Evolutionary conservation across 148 eudicot genomes (phyloP).

Genomic region (Heliamphora exappendiculata): DNA sequence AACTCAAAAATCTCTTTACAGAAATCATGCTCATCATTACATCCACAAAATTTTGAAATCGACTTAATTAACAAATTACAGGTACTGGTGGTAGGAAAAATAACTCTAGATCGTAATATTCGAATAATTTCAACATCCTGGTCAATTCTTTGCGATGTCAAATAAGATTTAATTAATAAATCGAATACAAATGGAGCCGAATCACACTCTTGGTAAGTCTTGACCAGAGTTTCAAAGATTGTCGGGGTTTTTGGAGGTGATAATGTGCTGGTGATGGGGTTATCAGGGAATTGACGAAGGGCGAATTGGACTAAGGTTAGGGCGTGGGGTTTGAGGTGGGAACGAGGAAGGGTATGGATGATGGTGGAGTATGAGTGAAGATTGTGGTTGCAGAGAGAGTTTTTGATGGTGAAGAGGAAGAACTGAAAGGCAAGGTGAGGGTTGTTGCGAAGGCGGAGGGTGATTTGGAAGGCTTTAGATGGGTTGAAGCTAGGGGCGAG

Average conservation of each 20-base stretch:
- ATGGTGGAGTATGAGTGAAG: constrained; percentile 55
- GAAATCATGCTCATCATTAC: constrained; percentile 51
- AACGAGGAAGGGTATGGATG: constrained; percentile 59
- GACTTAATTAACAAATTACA: constrained; percentile 39
- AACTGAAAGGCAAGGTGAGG: constrained; percentile 53
- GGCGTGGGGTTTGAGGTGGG: constrained; percentile 43
- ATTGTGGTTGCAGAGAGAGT: constrained; percentile 38
- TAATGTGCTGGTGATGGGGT: too few relatives aligned
- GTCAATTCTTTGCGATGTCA: constrained; percentile 41
- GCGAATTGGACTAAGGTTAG: constrained; percentile 41
- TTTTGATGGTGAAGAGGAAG: constrained; percentile 46
- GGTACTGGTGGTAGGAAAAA: constrained; percentile 26
- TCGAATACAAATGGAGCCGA: constrained; percentile 86
- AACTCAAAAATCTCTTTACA: constrained; percentile 38
- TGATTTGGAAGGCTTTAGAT: constrained; percentile 44
- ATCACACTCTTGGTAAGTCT: constrained; percentile 47
- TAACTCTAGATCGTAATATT: constrained; percentile 27
- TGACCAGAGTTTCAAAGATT: constrained; percentile 38
- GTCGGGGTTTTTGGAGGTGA: constrained; percentile 11
- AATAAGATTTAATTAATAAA: constrained; percentile 40
- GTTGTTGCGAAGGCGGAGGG: constrained; percentile 49
- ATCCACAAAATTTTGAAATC: constrained; percentile 30
- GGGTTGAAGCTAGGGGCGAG: constrained; percentile 49
- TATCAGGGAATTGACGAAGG: constrained; percentile 15
- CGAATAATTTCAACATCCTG: constrained; percentile 36